A percentile compares a stretch with the other conserved stretches of the same genome.
phyloP scores from a whole-genome alignment of 2,329 filamentous ascomycete genomes.

The Pyricularia pennisetigena region DNA sequence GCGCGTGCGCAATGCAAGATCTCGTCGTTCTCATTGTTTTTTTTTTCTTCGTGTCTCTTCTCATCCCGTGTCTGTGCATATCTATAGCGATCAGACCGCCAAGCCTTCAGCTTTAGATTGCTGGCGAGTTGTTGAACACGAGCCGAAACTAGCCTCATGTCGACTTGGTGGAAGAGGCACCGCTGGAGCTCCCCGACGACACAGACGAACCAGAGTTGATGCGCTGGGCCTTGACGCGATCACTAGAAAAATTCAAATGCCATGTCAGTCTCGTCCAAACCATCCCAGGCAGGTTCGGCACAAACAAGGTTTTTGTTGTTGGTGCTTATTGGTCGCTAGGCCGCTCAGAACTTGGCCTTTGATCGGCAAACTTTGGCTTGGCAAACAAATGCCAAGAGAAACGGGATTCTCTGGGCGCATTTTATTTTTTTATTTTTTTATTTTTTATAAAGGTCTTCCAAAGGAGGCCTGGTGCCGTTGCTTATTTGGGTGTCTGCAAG shows the following conservation, averaged over 20 bases:
- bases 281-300: not conserved
- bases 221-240: slow-evolving; percentile 9
- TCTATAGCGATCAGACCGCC: not conserved
- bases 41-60: not conserved
- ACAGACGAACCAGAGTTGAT: slow-evolving; percentile 9
- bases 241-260: slow-evolving; percentile 3
- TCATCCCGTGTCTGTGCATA: not conserved
- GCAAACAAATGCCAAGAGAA: not conserved
- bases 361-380: not conserved
- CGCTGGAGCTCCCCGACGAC: slow-evolving; percentile 7
- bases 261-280: not conserved
- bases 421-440: too few species aligned
- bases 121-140: not conserved
- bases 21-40: not conserved
- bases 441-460: not conserved
- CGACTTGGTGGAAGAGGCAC: slow-evolving; percentile 4
- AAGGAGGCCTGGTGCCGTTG: not conserved
- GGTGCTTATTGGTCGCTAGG: not conserved
- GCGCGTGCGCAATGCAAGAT: not conserved
- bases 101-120: not conserved
- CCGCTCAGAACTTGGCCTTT: not conserved
- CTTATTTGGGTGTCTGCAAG: not conserved
- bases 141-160: not conserved
- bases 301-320: not conserved
- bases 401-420: slow-evolving; percentile 9